phyloP scores from a whole-genome alignment of 257 asterid genomes.

The Lavandula angustifolia region DNA sequence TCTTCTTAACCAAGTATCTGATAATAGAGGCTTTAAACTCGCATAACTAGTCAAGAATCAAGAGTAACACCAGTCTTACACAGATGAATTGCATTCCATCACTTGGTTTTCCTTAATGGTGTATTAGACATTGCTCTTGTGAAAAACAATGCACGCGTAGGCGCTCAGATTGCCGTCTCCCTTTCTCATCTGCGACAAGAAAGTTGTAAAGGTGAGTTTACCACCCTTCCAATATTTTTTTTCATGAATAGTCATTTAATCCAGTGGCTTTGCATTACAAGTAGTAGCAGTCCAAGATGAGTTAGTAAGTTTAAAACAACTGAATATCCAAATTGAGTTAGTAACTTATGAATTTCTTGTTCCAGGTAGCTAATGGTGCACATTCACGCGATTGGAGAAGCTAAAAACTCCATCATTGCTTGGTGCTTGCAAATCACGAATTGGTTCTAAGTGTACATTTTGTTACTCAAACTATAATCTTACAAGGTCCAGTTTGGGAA shows the following conservation, averaged over 20 bases:
- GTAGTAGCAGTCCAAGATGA: too few relatives aligned
- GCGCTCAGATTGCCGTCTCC: constrained; percentile 80
- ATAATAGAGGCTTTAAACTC: background rate
- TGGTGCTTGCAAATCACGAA: constrained; percentile 4
- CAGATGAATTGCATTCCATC: constrained; percentile 19
- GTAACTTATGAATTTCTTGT: constrained; percentile 16
- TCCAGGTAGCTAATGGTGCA: constrained; percentile 38
- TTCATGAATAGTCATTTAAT: too few relatives aligned
- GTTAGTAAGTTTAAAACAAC: background rate
- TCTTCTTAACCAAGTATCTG: constrained; percentile 5
- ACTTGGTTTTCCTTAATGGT: constrained; percentile 43
- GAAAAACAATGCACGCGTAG: constrained; percentile 80
- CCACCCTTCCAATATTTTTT: background rate
- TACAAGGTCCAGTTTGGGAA: too few relatives aligned
- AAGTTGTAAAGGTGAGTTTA: constrained; percentile 39
- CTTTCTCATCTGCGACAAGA: constrained; percentile 58
- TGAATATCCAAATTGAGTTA: background rate
- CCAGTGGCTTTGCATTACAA: background rate
- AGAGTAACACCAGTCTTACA: background rate
- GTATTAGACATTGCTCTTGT: constrained; percentile 75
- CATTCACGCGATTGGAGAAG: constrained; percentile 19
- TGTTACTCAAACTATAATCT: background rate
- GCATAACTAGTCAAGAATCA: background rate
- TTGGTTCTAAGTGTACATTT: background rate
- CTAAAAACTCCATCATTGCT: constrained; percentile 7